These are phyloP conservation scores for Starmera quercuum DNA, from an alignment of 805 yeast species.

Conservation along the genomic window DNA sequence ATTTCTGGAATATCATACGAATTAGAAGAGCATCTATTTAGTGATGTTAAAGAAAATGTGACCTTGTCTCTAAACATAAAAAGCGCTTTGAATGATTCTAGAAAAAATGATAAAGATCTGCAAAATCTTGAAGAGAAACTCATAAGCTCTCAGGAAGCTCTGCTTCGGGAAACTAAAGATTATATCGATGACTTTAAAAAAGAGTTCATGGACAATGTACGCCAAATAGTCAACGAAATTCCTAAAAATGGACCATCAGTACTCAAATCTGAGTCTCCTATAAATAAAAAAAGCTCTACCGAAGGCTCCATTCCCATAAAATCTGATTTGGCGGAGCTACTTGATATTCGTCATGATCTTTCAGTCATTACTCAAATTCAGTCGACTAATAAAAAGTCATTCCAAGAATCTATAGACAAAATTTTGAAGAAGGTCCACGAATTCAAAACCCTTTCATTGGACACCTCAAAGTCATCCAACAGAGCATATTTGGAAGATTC, in stretches of 20 bases:
- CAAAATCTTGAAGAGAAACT: constrained; percentile 11
- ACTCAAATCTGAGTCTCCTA: constrained; percentile 1
- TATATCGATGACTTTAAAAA: constrained; percentile 19
- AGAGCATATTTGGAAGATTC: constrained; percentile 69
- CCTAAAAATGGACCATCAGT: not conserved
- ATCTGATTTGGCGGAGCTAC: constrained; percentile 16
- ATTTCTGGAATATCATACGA: constrained; percentile 61
- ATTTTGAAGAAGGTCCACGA: constrained; percentile 38
- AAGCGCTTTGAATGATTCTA: constrained; percentile 5
- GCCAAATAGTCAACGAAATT: constrained; percentile 1
- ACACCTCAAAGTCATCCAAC: constrained; percentile 24
- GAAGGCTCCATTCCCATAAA: no score
- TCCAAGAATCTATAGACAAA: constrained; percentile 35
- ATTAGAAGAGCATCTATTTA: constrained; percentile 60
- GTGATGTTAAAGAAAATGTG: constrained; percentile 51
- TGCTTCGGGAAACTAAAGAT: constrained; percentile 12
- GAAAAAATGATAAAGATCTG: constrained; percentile 8
- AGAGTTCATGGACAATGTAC: constrained; percentile 11
- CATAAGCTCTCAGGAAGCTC: constrained; percentile 6
- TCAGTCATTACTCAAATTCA: constrained; percentile 53
- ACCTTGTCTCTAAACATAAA: constrained; percentile 41
- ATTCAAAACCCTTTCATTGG: constrained; percentile 43
- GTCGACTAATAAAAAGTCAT: constrained; percentile 29
- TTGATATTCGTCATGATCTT: constrained; percentile 49
- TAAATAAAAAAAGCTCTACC: not conserved